These are phyloP conservation scores for Verticillium longisporum DNA, from an alignment of 2,329 filamentous ascomycete species.

Conservation along the genomic window DNA sequence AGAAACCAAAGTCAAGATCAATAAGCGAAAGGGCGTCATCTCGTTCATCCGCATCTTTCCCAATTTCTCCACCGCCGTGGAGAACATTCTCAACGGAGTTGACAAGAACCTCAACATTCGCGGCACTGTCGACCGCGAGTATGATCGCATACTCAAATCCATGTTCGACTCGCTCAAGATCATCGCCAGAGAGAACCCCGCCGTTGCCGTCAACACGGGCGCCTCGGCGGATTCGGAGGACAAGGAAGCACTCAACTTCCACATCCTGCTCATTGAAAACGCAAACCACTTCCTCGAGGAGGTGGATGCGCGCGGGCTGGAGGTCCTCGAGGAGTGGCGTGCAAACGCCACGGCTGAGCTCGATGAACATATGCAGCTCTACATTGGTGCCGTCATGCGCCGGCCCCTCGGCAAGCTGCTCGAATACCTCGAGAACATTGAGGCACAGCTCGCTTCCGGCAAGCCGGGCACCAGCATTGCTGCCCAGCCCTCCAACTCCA, in stretches of 20 bases:
- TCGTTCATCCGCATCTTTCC: constrained; percentile 93
- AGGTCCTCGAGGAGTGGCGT: constrained; percentile 77
- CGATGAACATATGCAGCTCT: constrained; percentile 78
- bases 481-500: constrained; percentile 74
- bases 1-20: constrained; percentile 97
- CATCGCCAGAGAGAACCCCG: constrained; percentile 69
- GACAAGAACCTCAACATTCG: constrained; percentile 58
- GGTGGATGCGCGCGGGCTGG: constrained; percentile 67
- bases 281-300: constrained; percentile 98
- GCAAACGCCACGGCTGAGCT: constrained; percentile 72
- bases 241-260: constrained; percentile 94
- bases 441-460: constrained; percentile 59
- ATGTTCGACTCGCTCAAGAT: constrained; percentile 98
- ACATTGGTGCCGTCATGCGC: constrained; percentile 81
- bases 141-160: constrained; percentile 79
- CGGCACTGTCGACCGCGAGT: constrained; percentile 76
- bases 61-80: constrained; percentile 71
- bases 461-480: constrained; percentile 61
- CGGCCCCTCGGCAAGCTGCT: constrained; percentile 84
- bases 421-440: constrained; percentile 86
- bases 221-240: constrained; percentile 63
- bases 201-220: constrained; percentile 31
- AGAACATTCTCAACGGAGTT: constrained; percentile 67
- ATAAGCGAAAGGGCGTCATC: constrained; percentile 96
- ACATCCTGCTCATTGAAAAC: constrained; percentile 95